Conservation (phyloP, 768 basidiomycete species). For the Pleurotus djamor region DNA sequence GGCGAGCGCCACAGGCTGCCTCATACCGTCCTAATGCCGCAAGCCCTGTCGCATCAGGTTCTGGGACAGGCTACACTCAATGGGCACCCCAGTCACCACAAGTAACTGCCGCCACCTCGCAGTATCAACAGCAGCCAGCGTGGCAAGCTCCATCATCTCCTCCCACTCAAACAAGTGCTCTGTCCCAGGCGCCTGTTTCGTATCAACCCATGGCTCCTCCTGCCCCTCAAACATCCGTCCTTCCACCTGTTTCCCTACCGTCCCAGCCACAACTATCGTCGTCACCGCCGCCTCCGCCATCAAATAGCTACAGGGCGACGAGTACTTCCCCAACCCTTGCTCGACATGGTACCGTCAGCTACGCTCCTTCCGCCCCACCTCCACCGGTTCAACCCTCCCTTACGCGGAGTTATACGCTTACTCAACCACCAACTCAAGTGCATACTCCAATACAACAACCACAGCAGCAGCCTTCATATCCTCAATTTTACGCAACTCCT, state of each 20-base stretch:
- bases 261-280: neutral
- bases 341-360: conserved; percentile 23
- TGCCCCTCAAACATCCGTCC: conserved; percentile 6
- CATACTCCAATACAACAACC: neutral
- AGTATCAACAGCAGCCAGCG: conserved; percentile 15
- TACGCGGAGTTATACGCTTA: conserved; percentile 11
- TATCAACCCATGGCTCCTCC: conserved; percentile 1
- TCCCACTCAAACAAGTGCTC: conserved; percentile 6
- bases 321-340: conserved; percentile 10
- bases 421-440: neutral
- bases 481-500: conserved; percentile 10
- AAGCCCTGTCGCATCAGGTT: conserved; percentile 17
- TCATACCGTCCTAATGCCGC: conserved; percentile 28
- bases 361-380: conserved; percentile 2
- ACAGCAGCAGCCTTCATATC: neutral
- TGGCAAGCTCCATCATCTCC: conserved; percentile 9
- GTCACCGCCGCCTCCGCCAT: conserved; percentile 5
- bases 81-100: conserved; percentile 28
- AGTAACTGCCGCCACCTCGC: conserved; percentile 17
- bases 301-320: conserved; percentile 9
- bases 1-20: conserved; percentile 41
- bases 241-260: neutral
- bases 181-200: neutral
- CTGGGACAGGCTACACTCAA: conserved; percentile 26
- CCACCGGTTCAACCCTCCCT: conserved; percentile 11